Evolutionary conservation across 768 basidiomycete species (phyloP).

Genomic region (Phaeolepiota aurea): DNA sequence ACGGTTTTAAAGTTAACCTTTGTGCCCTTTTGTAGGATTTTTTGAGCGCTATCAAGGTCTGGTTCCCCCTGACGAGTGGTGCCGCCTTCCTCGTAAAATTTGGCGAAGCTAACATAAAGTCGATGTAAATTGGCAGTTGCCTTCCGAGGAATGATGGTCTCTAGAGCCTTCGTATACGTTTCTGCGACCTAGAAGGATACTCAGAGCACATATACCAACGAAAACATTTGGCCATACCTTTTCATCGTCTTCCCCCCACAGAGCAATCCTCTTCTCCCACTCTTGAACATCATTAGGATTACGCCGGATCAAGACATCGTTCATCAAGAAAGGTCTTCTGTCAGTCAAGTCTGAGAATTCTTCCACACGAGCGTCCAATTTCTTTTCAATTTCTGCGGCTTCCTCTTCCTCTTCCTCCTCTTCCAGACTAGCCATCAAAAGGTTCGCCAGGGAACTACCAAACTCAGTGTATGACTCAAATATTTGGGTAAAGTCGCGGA

Average conservation of each 20-base stretch:
- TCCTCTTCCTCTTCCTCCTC: slow-evolving; percentile 82
- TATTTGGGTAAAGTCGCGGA: slow-evolving; percentile 95
- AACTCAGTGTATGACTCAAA: slow-evolving; percentile 97
- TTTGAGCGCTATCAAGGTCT: slow-evolving; percentile 80
- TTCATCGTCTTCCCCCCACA: slow-evolving; percentile 90
- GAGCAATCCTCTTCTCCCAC: slow-evolving; percentile 95
- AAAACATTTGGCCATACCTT: slow-evolving; percentile 44
- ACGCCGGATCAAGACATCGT: slow-evolving; percentile 86
- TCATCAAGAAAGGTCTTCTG: slow-evolving; percentile 89
- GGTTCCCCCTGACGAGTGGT: slow-evolving; percentile 67
- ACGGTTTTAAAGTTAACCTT: slow-evolving; percentile 92
- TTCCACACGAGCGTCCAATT: slow-evolving; percentile 84
- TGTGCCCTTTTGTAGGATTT: slow-evolving; percentile 88
- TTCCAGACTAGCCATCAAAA: slow-evolving; percentile 80
- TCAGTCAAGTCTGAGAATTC: slow-evolving; percentile 94
- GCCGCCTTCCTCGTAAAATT: slow-evolving; percentile 96
- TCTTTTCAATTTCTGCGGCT: slow-evolving; percentile 72
- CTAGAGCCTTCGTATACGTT: slow-evolving; percentile 85
- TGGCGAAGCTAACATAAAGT: slow-evolving; percentile 91
- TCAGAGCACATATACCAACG: slow-evolving; percentile 1
- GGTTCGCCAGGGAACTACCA: slow-evolving; percentile 80
- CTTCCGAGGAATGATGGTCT: slow-evolving; percentile 80
- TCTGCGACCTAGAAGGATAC: slow-evolving; percentile 64
- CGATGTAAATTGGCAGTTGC: slow-evolving; percentile 88
- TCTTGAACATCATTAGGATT: slow-evolving; percentile 98